Evolutionary conservation across 371 early-diverging fungal genomes (phyloP).

Genomic region (Actinomucor elegans): DNA sequence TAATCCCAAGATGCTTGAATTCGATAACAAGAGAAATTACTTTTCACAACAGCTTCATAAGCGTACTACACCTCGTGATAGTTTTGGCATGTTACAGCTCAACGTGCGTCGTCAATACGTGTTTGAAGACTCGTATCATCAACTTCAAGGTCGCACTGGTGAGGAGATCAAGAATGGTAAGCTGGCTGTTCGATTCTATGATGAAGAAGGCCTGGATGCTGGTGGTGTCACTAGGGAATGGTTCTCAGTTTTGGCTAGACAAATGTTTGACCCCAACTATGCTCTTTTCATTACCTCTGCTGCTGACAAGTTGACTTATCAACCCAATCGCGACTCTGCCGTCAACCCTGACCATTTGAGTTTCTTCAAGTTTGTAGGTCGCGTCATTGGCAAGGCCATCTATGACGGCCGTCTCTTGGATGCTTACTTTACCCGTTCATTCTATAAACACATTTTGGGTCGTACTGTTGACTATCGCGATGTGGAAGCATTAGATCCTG

Average conservation of each 20-base stretch:
- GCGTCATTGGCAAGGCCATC: slow-evolving; percentile 98
- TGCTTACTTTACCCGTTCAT: slow-evolving; percentile 96
- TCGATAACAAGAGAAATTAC: slow-evolving; percentile 98
- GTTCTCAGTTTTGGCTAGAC: slow-evolving; percentile 94
- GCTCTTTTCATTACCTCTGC: slow-evolving; percentile 97
- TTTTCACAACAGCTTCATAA: slow-evolving; percentile 94
- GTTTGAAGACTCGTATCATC: slow-evolving; percentile 96
- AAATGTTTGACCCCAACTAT: slow-evolving; percentile 99
- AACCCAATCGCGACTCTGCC: slow-evolving; percentile 94
- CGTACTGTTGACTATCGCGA: slow-evolving; percentile 94
- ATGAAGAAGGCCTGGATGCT: slow-evolving; percentile 98
- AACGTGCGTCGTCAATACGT: slow-evolving; percentile 92
- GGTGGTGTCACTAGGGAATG: slow-evolving; percentile 99
- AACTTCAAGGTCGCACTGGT: slow-evolving; percentile 85
- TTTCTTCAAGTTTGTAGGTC: slow-evolving; percentile 98
- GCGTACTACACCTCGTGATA: slow-evolving; percentile 60
- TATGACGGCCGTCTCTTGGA: slow-evolving; percentile 94
- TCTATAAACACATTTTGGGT: slow-evolving; percentile 96
- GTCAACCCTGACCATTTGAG: slow-evolving; percentile 95
- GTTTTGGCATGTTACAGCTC: slow-evolving; percentile 75
- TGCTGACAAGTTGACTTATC: slow-evolving; percentile 93
- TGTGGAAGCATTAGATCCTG: slow-evolving; percentile 96
- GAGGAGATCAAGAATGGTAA: slow-evolving; percentile 93
- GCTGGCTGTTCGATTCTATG: slow-evolving; percentile 93
- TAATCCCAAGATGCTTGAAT: slow-evolving; percentile 96